Evolutionary conservation across 768 basidiomycete species (phyloP).

Genomic region (Podaxis rugospora): DNA sequence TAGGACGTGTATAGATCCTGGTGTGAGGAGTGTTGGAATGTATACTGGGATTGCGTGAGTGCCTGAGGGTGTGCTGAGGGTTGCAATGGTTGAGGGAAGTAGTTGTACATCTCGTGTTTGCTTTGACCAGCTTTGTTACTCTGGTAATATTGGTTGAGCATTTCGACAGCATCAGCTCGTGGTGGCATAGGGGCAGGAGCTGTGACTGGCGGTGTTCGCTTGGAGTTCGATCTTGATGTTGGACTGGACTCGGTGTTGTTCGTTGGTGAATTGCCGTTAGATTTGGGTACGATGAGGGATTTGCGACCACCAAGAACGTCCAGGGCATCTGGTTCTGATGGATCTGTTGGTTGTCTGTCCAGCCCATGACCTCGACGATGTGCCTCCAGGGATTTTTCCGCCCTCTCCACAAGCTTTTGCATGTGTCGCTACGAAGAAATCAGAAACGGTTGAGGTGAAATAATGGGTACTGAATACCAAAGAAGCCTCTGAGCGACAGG

Average conservation of each 20-base stretch:
- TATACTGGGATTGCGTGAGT: neutral
- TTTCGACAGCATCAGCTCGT: conserved; percentile 19
- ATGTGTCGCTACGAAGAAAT: conserved; percentile 2
- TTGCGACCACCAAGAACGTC: conserved; percentile 36
- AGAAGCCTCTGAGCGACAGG: conserved; percentile 14
- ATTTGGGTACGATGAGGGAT: conserved; percentile 26
- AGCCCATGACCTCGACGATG: conserved; percentile 2
- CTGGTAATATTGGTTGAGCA: conserved; percentile 23
- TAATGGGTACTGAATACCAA: neutral
- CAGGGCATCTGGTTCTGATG: conserved; percentile 28
- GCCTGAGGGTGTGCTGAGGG: conserved; percentile 3
- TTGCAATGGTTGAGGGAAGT: neutral
- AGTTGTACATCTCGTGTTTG: conserved; percentile 11
- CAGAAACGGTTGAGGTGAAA: neutral
- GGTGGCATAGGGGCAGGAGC: conserved; percentile 20
- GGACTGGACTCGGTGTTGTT: conserved; percentile 4
- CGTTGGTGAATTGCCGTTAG: conserved; percentile 25
- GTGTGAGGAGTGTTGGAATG: neutral
- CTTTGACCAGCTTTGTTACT: conserved; percentile 12
- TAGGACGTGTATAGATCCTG: neutral
- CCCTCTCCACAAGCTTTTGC: conserved; percentile 9
- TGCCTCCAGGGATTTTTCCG: conserved; percentile 2
- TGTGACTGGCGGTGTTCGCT: conserved; percentile 16
- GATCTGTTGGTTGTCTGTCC: conserved; percentile 3
- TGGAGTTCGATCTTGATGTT: conserved; percentile 5